These are phyloP conservation scores for Phytophthora palmivora DNA, from an alignment of 352 stramenopile species.

Conservation along the genomic window DNA sequence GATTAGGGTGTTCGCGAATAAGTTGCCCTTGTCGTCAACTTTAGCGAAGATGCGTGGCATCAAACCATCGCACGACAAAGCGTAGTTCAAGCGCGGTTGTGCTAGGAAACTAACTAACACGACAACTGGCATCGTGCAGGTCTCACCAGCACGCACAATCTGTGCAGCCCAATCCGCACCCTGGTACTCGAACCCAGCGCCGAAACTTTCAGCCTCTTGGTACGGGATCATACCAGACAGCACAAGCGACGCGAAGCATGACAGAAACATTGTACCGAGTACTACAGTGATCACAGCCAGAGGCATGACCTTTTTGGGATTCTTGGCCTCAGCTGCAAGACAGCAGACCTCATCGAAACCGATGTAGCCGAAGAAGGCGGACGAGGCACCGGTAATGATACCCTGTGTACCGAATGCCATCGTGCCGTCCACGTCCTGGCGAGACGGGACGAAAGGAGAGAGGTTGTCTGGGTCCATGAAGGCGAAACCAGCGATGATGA, in stretches of 20 bases:
- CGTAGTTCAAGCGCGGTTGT: slow-evolving; percentile 94
- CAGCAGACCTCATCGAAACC: slow-evolving; percentile 97
- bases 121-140: slow-evolving; percentile 80
- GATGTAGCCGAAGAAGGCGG: slow-evolving; percentile 94
- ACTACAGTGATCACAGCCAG: slow-evolving; percentile 86
- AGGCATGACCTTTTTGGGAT: slow-evolving; percentile 83
- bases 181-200: slow-evolving; percentile 51
- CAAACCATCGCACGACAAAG: slow-evolving; percentile 93
- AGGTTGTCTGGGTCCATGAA: slow-evolving; percentile 87
- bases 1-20: slow-evolving; percentile 83
- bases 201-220: slow-evolving; percentile 46
- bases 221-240: slow-evolving; percentile 84
- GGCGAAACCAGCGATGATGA: slow-evolving; percentile 89
- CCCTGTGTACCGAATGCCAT: slow-evolving; percentile 55
- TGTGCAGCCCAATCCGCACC: slow-evolving; percentile 58
- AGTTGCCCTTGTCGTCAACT: slow-evolving; percentile 80
- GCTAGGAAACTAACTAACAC: slow-evolving; percentile 94
- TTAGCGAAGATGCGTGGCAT: slow-evolving; percentile 92
- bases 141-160: slow-evolving; percentile 37
- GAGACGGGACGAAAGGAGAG: slow-evolving; percentile 77
- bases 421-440: slow-evolving; percentile 29
- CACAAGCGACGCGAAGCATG: slow-evolving; percentile 80
- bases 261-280: slow-evolving; percentile 73
- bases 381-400: slow-evolving; percentile 82
- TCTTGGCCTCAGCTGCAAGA: slow-evolving; percentile 82